Conservation (phyloP, 345 rosid species). For the Aegle marmelos region DNA sequence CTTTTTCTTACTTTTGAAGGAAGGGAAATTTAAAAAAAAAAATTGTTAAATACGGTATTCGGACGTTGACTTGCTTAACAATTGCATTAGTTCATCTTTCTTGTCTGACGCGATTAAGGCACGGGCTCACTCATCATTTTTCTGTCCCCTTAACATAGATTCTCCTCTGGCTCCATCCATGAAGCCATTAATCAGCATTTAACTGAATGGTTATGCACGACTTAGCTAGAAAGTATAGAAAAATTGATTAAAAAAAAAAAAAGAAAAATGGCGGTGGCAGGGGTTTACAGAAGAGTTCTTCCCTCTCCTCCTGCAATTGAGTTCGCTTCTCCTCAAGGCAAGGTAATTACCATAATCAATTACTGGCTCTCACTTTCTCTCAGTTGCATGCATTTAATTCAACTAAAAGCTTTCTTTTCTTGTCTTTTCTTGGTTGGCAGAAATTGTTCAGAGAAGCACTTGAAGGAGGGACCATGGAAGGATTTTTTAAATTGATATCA, state of each 20-base stretch:
- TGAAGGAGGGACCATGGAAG: conserved; percentile 32
- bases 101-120: no score
- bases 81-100: background rate
- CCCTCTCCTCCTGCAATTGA: conserved; percentile 69
- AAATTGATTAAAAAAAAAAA: no score
- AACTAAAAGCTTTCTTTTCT: background rate
- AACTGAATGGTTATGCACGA: background rate
- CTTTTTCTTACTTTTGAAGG: no score
- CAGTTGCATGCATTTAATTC: no score
- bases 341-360: conserved; percentile 26
- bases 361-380: background rate
- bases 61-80: background rate
- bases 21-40: no score
- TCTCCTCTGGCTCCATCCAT: background rate
- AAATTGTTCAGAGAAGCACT: conserved; percentile 37
- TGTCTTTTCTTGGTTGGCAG: conserved; percentile 12
- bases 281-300: conserved; percentile 46
- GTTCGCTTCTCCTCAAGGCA: conserved; percentile 54
- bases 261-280: conserved; percentile 41
- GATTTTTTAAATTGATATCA: conserved; percentile 33
- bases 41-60: no score
- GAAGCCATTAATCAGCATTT: no score
- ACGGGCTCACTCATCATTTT: background rate
- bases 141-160: background rate
- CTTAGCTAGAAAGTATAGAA: background rate